Evolutionary conservation across 192 early-diverging fungal genomes (phyloP).

Genomic region (Kappamyces sp.): DNA sequence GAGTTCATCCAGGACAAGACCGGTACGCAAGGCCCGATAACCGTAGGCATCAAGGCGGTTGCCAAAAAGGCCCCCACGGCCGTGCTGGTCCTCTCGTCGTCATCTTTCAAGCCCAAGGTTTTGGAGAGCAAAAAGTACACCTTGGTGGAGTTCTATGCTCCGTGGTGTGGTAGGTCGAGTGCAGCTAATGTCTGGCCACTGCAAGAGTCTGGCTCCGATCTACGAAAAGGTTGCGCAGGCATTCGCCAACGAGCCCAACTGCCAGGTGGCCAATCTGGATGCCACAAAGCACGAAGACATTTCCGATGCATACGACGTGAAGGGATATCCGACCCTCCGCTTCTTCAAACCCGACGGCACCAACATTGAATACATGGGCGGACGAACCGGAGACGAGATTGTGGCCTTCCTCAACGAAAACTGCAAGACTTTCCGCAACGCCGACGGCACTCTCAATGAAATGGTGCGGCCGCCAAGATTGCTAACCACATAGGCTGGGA

Average conservation of each 20-base stretch:
- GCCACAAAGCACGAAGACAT: slow-evolving; percentile 62
- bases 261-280: slow-evolving; percentile 85
- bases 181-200: slow-evolving; percentile 56
- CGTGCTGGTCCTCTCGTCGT: slow-evolving; percentile 64
- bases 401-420: slow-evolving; percentile 80
- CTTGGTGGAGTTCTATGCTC: slow-evolving; percentile 90
- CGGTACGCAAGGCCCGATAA: slow-evolving; percentile 30
- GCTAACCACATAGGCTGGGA: slow-evolving; percentile 42
- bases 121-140: slow-evolving; percentile 63
- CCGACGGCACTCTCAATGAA: slow-evolving; percentile 66
- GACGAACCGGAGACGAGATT: slow-evolving; percentile 65
- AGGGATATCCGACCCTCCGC: slow-evolving; percentile 85
- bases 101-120: slow-evolving; percentile 71
- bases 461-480: slow-evolving; percentile 22
- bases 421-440: slow-evolving; percentile 65
- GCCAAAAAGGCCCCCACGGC: slow-evolving; percentile 65
- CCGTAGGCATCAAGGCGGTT: slow-evolving; percentile 48
- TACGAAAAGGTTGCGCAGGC: slow-evolving; percentile 82
- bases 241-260: slow-evolving; percentile 71
- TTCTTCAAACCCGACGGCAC: slow-evolving; percentile 9
- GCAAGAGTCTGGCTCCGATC: slow-evolving; percentile 73
- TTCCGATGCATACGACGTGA: slow-evolving; percentile 60
- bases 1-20: slow-evolving; percentile 78
- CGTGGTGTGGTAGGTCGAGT: slow-evolving; percentile 64
- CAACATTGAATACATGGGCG: slow-evolving; percentile 62